Base-by-base conservation (phyloP, 2,329 filamentous ascomycete species). In the Shiraia bambusicola region DNA sequence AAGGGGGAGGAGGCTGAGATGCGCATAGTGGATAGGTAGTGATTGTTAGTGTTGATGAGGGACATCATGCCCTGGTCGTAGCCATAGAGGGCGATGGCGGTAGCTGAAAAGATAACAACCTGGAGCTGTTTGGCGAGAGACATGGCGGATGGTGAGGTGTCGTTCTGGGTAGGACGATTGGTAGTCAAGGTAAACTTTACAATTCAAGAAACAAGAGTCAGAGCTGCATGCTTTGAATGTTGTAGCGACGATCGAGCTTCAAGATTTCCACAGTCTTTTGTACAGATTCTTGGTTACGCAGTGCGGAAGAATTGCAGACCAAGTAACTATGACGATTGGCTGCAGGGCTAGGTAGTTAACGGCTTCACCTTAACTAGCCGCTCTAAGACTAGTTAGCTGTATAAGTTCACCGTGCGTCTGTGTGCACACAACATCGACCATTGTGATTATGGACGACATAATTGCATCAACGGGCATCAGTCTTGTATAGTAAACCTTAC, bases 1-100 rank as follows among this genome's bases (percentile, higher is more conserved):
- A 82, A 53, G 1, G 77, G 72, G 4, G 73, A 74, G 24, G 75
- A 69, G 48, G 69, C 67, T 6, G 53, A 43, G 26, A 83, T 78
- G 34, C 72, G 72, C 79, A 84, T 83, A 22, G 78, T 82, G 6
- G 60, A 46, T 1, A 83, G 74, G 52, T 83, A 83, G 50, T 75
- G 47, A 34, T 72, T 51, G 48, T 79, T 79, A 1, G 76, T 79
- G 52, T 79, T 79, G 64, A 79, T 77, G 27, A 79, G 61, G 36
- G 69, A 73, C 54, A 61, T 78, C 75, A 79, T 78, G 28, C 75
- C 73, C 49, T 67, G 59, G 32, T 67, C 72, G 45, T 75, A 75
- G 31, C 76, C 75, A 67, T 79, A 78, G 34, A 79, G 70, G 39
- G 76, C 76, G 45, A 79, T 78, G 3, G 76, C 76, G 3, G 74